phyloP scores from a whole-genome alignment of 1,284 basidiomycete species.

The Retiboletus flavoniger region DNA sequence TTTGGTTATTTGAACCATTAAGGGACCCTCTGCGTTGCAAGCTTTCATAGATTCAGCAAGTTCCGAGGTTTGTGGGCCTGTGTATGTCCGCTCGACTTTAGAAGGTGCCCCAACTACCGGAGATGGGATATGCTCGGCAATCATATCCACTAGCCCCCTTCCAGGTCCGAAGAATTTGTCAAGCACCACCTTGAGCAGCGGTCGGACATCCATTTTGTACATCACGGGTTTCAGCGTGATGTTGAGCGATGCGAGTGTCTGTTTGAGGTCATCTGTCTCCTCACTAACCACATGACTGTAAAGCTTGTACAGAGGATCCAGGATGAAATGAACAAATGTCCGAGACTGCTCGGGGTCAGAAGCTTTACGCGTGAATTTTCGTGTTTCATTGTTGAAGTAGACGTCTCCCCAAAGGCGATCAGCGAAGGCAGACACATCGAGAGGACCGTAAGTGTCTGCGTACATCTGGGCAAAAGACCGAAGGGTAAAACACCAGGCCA shows the following conservation, averaged over 20 bases:
- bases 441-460: slow-evolving; percentile 82
- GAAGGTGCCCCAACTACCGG: slow-evolving; percentile 66
- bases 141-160: slow-evolving; percentile 89
- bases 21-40: slow-evolving; percentile 82
- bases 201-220: slow-evolving; percentile 98
- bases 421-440: slow-evolving; percentile 72
- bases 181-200: slow-evolving; percentile 89
- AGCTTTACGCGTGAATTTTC: slow-evolving; percentile 88
- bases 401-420: slow-evolving; percentile 97
- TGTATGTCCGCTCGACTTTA: slow-evolving; percentile 86
- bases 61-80: slow-evolving; percentile 80
- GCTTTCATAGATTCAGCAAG: slow-evolving; percentile 77
- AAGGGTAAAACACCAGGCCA: slow-evolving; percentile 97
- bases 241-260: slow-evolving; percentile 76
- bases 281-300: slow-evolving; percentile 94
- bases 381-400: slow-evolving; percentile 81
- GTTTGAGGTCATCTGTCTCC: slow-evolving; percentile 80
- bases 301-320: slow-evolving; percentile 97
- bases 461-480: slow-evolving; percentile 96
- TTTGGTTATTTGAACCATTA: slow-evolving; percentile 93
- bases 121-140: slow-evolving; percentile 86
- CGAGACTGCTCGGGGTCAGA: slow-evolving; percentile 80
- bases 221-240: slow-evolving; percentile 91
- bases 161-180: slow-evolving; percentile 95
- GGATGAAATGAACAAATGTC: slow-evolving; percentile 94